Evolutionary conservation across 495 filamentous ascomycete species (phyloP).

Genomic region (Podospora australis): DNA sequence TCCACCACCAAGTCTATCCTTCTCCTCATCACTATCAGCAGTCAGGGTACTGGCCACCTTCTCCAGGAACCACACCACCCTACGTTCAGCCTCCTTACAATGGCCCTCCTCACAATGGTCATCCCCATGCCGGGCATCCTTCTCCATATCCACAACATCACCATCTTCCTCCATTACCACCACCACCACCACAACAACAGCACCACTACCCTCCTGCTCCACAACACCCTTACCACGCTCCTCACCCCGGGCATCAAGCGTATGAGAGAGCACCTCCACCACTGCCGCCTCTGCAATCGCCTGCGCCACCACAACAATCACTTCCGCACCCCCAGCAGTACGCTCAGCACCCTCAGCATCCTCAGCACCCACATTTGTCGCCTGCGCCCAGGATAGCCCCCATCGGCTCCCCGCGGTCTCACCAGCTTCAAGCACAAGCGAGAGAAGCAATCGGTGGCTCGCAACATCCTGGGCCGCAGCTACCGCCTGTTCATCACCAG

Average conservation of each 20-base stretch:
- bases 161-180: neutral
- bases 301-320: conserved; percentile 3
- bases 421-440: conserved; percentile 29
- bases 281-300: conserved; percentile 8
- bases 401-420: conserved; percentile 32
- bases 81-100: conserved; percentile 26
- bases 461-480: too few relatives aligned
- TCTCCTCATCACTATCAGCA: conserved; percentile 41
- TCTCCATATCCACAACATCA: neutral
- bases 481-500: too few relatives aligned
- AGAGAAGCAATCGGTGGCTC: conserved; percentile 27
- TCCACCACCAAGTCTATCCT: conserved; percentile 41
- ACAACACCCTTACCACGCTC: conserved; percentile 5
- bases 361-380: neutral
- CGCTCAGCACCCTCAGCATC: conserved; percentile 5
- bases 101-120: conserved; percentile 8
- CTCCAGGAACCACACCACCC: conserved; percentile 43
- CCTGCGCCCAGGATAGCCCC: neutral
- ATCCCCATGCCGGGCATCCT: conserved; percentile 3
- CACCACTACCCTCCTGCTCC: conserved; percentile 11
- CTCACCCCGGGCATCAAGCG: neutral
- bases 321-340: conserved; percentile 8
- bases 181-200: conserved; percentile 26
- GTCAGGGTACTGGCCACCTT: conserved; percentile 61
- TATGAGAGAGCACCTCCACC: conserved; percentile 14